Evolutionary conservation across 1,284 basidiomycete genomes (phyloP).

Genomic region (Cryptococcus floricola): DNA sequence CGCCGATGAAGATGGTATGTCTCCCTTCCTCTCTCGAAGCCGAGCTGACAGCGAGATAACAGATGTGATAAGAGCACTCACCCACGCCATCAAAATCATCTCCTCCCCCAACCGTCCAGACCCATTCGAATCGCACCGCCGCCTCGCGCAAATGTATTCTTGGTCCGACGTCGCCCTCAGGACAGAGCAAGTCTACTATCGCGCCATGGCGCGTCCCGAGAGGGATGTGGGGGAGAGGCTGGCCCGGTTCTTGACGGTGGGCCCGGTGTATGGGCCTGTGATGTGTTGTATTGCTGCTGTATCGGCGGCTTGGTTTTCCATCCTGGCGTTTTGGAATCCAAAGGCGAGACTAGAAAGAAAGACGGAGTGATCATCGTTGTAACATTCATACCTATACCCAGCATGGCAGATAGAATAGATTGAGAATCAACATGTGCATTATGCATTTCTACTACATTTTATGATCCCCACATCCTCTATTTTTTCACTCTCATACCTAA

Average conservation of each 20-base stretch:
- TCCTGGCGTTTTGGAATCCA: not conserved
- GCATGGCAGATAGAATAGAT: no score
- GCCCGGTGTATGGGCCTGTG: not conserved
- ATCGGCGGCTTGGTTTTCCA: no score
- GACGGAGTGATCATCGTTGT: no score
- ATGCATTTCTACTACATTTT: no score
- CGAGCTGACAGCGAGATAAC: not conserved
- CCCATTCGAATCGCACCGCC: constrained; percentile 69
- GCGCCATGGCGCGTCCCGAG: constrained; percentile 60
- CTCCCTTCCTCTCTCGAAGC: not conserved
- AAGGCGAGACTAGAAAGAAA: no score
- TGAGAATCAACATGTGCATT: no score
- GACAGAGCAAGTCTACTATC: constrained; percentile 76
- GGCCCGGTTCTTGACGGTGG: constrained; percentile 54
- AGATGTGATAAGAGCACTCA: constrained; percentile 79
- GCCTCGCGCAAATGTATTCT: constrained; percentile 76
- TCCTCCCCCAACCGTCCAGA: constrained; percentile 64
- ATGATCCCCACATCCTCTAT: no score
- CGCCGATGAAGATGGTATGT: constrained; percentile 71
- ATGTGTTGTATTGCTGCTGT: not conserved
- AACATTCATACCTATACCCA: no score
- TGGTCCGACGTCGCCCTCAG: constrained; percentile 78
- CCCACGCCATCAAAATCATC: constrained; percentile 72
- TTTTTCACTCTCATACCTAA: not conserved
- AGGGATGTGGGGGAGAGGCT: constrained; percentile 68